Evolutionary conservation across 306 rosid genomes (phyloP).

Genomic region (Malus domestica): DNA sequence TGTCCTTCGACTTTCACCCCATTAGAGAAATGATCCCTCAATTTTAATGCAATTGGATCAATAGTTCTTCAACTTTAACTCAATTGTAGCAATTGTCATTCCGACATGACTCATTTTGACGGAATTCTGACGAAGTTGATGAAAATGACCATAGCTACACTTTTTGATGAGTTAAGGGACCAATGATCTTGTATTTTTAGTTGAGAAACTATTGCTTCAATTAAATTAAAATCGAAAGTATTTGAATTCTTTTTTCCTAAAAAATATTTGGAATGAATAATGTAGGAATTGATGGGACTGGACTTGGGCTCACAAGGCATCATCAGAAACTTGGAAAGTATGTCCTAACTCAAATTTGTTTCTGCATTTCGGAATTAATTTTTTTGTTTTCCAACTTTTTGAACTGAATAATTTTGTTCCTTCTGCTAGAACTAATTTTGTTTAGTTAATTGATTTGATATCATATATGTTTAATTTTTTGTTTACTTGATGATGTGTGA

Average conservation of each 20-base stretch:
- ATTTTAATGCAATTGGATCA: too few relatives aligned
- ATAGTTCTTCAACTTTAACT: too few relatives aligned
- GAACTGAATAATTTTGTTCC: neutral
- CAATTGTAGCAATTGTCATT: too few relatives aligned
- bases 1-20: too few relatives aligned
- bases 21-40: too few relatives aligned
- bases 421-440: too few relatives aligned
- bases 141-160: too few relatives aligned
- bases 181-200: too few relatives aligned
- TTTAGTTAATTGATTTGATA: neutral
- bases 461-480: neutral
- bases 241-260: neutral
- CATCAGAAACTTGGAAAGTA: conserved; percentile 67
- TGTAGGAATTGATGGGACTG: conserved; percentile 77
- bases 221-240: neutral
- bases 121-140: too few relatives aligned
- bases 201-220: too few relatives aligned
- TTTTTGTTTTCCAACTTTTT: neutral
- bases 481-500: conserved; percentile 21
- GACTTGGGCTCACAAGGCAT: conserved; percentile 72
- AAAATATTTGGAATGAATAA: neutral
- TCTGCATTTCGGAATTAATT: neutral
- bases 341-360: conserved; percentile 12
- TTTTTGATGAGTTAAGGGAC: too few relatives aligned
- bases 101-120: too few relatives aligned